Evolutionary conservation across 768 basidiomycete species (phyloP), one percentile per base, ranked within the genome.

Genomic region (Coprinopsis strossmayeri): DNA sequence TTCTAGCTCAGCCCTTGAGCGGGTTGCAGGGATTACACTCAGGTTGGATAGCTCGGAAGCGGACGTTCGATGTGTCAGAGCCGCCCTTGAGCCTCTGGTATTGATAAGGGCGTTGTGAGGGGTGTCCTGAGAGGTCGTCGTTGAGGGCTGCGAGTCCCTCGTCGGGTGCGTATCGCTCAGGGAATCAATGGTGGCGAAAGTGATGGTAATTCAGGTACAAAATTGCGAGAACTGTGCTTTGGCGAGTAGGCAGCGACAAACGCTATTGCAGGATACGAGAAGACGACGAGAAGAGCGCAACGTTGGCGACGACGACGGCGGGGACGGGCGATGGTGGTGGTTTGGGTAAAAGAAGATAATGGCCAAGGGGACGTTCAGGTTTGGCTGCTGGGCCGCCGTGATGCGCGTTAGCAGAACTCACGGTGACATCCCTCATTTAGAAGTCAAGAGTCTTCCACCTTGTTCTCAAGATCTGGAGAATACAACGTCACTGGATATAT

Each of bases 11-110:
- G 76, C 71, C 68, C 81, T 69, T 40, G 76, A 66, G 64, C 84
- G 81, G 53, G 79, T 81, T 55, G 80, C 69, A 54, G 85, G 85
- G 57, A 87, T 70, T 60, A 82, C 69, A 64, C 76, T 76, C 45
- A 58, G 62, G 51, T 38, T 42, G 15, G 42, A 35, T 45, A 13
- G 34, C 49, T 46, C 49, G 25, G n/a, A 27, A 15, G 37, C 41
- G 10, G 51, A 53, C 49, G 48, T 48, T 55, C 58, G 54, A 64
- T 53, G 51, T 59, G 45, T 43, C 58, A 43, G 45, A 56, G 55
- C 43, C 61, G 56, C 59, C 52, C 51, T 55, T 64, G 53, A 57
- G 51, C 53, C 44, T 27, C 43, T 27, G 28, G 43, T 17, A 45
- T 15, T 18, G 27, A 45, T 32, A 3, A 28, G 27, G 32, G 35